These are phyloP conservation scores for Beauveria varroae DNA, from an alignment of 2,329 filamentous ascomycete species.

Conservation along the genomic window DNA sequence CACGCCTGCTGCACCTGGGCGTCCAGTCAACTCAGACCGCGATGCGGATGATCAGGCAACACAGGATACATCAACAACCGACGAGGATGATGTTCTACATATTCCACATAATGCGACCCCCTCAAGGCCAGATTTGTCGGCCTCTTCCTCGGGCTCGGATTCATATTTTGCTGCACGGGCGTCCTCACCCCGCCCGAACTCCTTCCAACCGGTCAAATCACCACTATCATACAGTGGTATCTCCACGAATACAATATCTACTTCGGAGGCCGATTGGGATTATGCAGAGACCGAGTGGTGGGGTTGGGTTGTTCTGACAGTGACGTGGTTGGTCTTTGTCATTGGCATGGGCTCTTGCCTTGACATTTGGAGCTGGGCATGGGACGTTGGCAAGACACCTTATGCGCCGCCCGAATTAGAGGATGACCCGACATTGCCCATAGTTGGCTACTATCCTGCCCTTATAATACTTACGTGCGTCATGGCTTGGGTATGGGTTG, in stretches of 20 bases:
- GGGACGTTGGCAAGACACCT: slow-evolving; percentile 94
- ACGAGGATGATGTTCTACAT: slow-evolving; percentile 72
- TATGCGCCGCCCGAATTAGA: slow-evolving; percentile 93
- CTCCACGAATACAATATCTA: slow-evolving; percentile 38
- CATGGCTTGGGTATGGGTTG: slow-evolving; percentile 99
- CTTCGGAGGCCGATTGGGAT: slow-evolving; percentile 61
- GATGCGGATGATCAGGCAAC: slow-evolving; percentile 17
- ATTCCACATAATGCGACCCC: slow-evolving; percentile 46
- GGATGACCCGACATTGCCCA: slow-evolving; percentile 88
- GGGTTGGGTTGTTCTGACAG: slow-evolving; percentile 87
- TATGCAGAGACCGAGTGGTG: slow-evolving; percentile 96
- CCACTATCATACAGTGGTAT: slow-evolving; percentile 50
- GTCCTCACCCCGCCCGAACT: slow-evolving; percentile 37
- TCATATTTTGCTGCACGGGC: slow-evolving; percentile 49
- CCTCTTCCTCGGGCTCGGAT: slow-evolving; percentile 50
- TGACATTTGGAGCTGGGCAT: slow-evolving; percentile 96
- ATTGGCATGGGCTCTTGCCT: slow-evolving; percentile 94
- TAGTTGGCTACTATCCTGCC: slow-evolving; percentile 94
- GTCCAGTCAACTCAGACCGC: neutral
- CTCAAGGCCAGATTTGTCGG: slow-evolving; percentile 32
- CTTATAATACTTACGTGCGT: slow-evolving; percentile 87
- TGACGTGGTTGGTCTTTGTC: slow-evolving; percentile 94
- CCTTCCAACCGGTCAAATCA: slow-evolving; percentile 48
- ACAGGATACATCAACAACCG: slow-evolving; percentile 58
- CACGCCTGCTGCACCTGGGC: too few relatives aligned